Evolutionary conservation across 2,329 filamentous ascomycete species (phyloP), one percentile per base, ranked within the genome.

Genomic region (Cadophora sp.): DNA sequence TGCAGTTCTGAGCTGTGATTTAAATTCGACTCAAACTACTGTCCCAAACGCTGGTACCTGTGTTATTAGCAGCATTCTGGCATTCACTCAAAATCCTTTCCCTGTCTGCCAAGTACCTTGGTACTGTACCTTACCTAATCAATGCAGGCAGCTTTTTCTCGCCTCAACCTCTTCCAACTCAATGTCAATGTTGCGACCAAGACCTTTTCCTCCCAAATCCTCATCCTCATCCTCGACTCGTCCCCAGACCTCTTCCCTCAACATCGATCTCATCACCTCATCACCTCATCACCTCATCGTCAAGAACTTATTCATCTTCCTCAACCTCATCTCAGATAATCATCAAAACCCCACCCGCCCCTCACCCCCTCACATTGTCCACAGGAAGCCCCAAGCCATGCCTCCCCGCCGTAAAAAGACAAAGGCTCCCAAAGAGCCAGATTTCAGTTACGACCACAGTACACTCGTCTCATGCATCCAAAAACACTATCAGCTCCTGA

Each of bases 391-490:
- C 43, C 18, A 47, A 47, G 18, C n/a, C 14, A 47, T 47, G 43
- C 43, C 43, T 47, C 43, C 43, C n/a, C 43, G 43, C 43, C 43
- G 43, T 47, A 47, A 47, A n/a, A 47, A 47, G 18, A n/a, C 43
- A n/a, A 47, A 47, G 43, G 6, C 3, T 6, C 27, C 3, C 27
- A 47, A 47, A 18, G 43, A 47, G 43, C 18, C 43, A 47, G 43
- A 47, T 9, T 47, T 47, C 43, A 47, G 13, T 47, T 47, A 47
- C 16, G 43, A 47, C n/a, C 43, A 47, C 18, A n/a, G 7, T 4
- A 47, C 43, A 9, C 14, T 47, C 43, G 43, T 47, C 43, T 47
- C 43, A 47, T 47, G 43, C 43, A n/a, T 47, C 18, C 43, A 47
- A 47, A 47, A 47, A 47, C 43, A 47, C 43, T n/a, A 47, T 47